These are phyloP conservation scores for Xerocomus amazonicus DNA, from an alignment of 1,284 basidiomycete genomes.

Conservation along the genomic window DNA sequence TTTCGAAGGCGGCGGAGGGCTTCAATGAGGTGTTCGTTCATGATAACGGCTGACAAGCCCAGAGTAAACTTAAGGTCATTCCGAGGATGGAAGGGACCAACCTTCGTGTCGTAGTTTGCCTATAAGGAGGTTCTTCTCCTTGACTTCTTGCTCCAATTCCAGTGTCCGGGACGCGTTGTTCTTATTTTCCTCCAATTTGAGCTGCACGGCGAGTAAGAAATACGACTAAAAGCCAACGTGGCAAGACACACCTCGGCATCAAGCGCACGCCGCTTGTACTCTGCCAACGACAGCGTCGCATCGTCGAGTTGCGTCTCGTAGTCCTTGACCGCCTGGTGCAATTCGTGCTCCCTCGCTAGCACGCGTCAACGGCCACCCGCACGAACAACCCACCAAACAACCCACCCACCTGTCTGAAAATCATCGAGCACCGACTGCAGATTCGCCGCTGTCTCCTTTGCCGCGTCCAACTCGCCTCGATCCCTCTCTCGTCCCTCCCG, in stretches of 20 bases:
- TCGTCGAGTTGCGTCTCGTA: slow-evolving; percentile 73
- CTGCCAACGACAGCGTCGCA: slow-evolving; percentile 71
- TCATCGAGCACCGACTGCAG: slow-evolving; percentile 92
- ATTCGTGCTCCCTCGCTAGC: slow-evolving; percentile 64
- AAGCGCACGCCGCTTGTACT: slow-evolving; percentile 82
- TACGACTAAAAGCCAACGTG: neutral
- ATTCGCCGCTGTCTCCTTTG: slow-evolving; percentile 77
- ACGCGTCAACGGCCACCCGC: slow-evolving; percentile 12
- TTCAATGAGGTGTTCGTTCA: slow-evolving; percentile 97
- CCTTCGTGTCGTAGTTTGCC: slow-evolving; percentile 94
- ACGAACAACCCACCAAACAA: neutral
- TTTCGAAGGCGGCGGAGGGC: slow-evolving; percentile 90
- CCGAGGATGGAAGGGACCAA: slow-evolving; percentile 29
- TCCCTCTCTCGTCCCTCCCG: slow-evolving; percentile 53
- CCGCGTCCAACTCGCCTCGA: slow-evolving; percentile 57
- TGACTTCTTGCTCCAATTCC: slow-evolving; percentile 84
- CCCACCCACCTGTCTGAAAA: slow-evolving; percentile 79
- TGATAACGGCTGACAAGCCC: slow-evolving; percentile 70
- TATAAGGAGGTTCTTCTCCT: slow-evolving; percentile 90
- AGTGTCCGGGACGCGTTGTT: slow-evolving; percentile 63
- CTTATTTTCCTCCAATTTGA: slow-evolving; percentile 71
- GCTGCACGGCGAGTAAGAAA: slow-evolving; percentile 34
- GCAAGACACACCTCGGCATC: slow-evolving; percentile 71
- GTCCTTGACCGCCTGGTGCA: slow-evolving; percentile 76
- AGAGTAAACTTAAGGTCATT: slow-evolving; percentile 1